Base-by-base conservation (phyloP, 129 eudicot species). In the Saposhnikovia divaricata region DNA sequence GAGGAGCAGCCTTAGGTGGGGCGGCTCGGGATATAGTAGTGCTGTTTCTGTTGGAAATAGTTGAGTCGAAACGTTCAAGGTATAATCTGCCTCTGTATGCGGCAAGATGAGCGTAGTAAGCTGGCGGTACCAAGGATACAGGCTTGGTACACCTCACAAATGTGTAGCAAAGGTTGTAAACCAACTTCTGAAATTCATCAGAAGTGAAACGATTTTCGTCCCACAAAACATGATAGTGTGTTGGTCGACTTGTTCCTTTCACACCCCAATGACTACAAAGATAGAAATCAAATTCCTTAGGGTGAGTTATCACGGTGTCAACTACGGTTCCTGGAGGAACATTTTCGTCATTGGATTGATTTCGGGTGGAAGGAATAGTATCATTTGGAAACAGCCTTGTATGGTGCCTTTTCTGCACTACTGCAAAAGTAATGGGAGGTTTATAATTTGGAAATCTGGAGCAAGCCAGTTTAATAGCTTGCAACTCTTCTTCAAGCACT, bases 181-280 rank as follows among this genome's bases (percentile, higher is more conserved):
- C 93, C 82, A 96, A 82, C 80, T 87, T 89, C 75, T 96, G 98
- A 18, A 92, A 82, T 47, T 96, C 99, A 79, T 92, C 99, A 0
- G 99, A 96, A 68, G 92, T 88, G 83, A 96, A 96, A 45, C 70
- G 75, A 43, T 84, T 96, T 48, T 96, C 99, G 72, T 96, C 99
- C 91, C 98, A 92, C 74, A 96, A 40, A 0, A 96, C 85, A 69
- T 90, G 98, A 77, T 96, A 96, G 65, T 92, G 98, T 6, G 96
- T 84, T 5, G 99, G 98, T 46, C 98, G 78, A 74, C 98, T 96
- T 4, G 99, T 96, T 9, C 99, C 99, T 85, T 89, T 92, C 14
- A 84, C 90, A 1, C 99, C 99, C 95, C 92, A 96, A 84, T 96
- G 99, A 82, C 99, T 96, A 25, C 99, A 96, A 0, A 96, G 90